Evolutionary conservation across 371 early-diverging fungal genomes (phyloP), one percentile per base, ranked within the genome.

Genomic region (Conidiobolus incongruus): DNA sequence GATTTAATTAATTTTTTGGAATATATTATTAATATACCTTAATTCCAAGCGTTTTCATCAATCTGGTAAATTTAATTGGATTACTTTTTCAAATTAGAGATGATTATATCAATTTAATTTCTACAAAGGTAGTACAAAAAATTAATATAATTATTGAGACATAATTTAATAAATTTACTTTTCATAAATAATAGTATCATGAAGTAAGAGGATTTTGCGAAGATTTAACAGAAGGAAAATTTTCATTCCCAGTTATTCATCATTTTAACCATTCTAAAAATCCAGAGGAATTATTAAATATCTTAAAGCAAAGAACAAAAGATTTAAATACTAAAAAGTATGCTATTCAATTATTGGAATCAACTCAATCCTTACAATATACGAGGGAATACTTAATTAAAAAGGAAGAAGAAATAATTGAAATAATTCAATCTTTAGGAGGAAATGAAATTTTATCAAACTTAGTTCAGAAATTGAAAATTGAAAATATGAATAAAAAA

Each of bases 171-270:
- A n/a, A n/a, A n/a, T n/a, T n/a, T n/a, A n/a, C n/a, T n/a, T n/a
- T n/a, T n/a, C n/a, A n/a, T n/a, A n/a, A n/a, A n/a, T n/a, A n/a
- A n/a, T 49, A 82, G 74, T 95, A 89, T 48, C 62, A 77, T 8
- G 70, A 80, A 34, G 81, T 78, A 61, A 96, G 94, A 54, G 93
- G 94, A 21, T 96, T 81, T 54, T 91, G 91, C 47, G 94, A 96
- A 60, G 97, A 96, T 53, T 54, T 96, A 47, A 88, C 90, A 0
- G 97, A 96, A 60, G 97, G 97, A 50, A 96, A 96, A 59, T 96
- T 90, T 57, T 91, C 92, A 8, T 94, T 81, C 51, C 89, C 88
- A 0, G 73, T 93, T 47, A 83, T 90, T 16, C 91, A 87, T 50
- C 76, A 81, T 11, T 83, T 92, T 38, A 70, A 72, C 0, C 47